A percentile compares a stretch with the other conserved stretches of the same genome.
phyloP scores from a whole-genome alignment of 1,284 basidiomycete species.

The Apiotrichum brassicae region DNA sequence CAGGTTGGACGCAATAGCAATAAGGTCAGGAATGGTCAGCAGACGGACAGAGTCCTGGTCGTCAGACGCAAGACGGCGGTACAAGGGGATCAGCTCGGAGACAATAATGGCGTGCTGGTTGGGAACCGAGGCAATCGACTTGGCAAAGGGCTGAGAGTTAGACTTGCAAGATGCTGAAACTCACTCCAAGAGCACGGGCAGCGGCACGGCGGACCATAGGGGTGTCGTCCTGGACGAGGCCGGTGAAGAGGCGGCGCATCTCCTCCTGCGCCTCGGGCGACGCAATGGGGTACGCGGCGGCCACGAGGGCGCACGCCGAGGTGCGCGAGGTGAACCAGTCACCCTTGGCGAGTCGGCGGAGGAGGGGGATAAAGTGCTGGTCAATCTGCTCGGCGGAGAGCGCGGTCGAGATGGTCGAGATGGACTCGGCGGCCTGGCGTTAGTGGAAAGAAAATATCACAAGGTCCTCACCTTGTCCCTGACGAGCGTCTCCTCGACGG shows the following conservation, averaged over 20 bases:
- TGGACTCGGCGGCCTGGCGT: slow-evolving; percentile 84
- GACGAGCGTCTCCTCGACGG: slow-evolving; percentile 96
- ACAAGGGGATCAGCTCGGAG: slow-evolving; percentile 84
- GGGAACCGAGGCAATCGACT: slow-evolving; percentile 54
- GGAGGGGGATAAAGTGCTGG: slow-evolving; percentile 83
- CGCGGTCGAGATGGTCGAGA: slow-evolving; percentile 79
- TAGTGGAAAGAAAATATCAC: too few relatives aligned
- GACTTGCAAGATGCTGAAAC: slow-evolving; percentile 39
- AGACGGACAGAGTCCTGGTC: slow-evolving; percentile 98
- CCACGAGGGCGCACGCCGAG: slow-evolving; percentile 89
- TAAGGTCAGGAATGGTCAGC: slow-evolving; percentile 91
- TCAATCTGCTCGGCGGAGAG: slow-evolving; percentile 79
- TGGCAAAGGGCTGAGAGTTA: slow-evolving; percentile 60
- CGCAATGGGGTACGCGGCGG: slow-evolving; percentile 82
- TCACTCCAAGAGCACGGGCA: slow-evolving; percentile 88
- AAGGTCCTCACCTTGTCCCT: slow-evolving; percentile 83
- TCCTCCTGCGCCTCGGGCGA: slow-evolving; percentile 74
- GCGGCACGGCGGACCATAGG: slow-evolving; percentile 98
- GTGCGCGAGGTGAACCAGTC: slow-evolving; percentile 99
- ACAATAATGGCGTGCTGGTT: slow-evolving; percentile 66
- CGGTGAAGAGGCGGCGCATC: slow-evolving; percentile 75
- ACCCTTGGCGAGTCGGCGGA: slow-evolving; percentile 82
- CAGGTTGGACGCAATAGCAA: slow-evolving; percentile 81
- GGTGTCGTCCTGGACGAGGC: slow-evolving; percentile 87
- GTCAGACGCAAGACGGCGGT: slow-evolving; percentile 88